Evolutionary conservation across 257 asterid genomes (phyloP), one percentile per base, ranked within the genome.

Genomic region (Rubia yunnanensis): DNA sequence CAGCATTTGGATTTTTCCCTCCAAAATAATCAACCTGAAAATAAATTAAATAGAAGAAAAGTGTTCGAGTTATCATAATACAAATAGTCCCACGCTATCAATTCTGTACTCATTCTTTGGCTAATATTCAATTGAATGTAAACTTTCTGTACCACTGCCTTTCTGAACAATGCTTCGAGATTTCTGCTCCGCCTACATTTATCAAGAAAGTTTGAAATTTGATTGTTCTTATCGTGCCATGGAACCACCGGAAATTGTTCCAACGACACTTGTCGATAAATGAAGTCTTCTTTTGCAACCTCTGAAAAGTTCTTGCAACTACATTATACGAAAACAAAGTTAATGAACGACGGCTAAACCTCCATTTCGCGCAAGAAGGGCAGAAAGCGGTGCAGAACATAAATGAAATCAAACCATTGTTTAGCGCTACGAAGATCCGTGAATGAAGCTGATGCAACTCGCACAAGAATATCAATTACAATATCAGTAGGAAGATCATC

Each of bases 131-230:
- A n/a, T n/a, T n/a, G n/a, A n/a, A n/a, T n/a, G n/a, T n/a, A n/a
- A n/a, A n/a, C n/a, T n/a, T n/a, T n/a, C n/a, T n/a, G n/a, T 41
- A 41, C 24, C 73, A 78, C 66, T 10, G 75, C 83, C 64, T 75
- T 64, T 35, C 77, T 32, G 28, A 73, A 78, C 18, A 68, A 5
- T 0, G 67, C 31, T 15, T 80, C 79, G 0, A 78, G 66, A 59
- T 77, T 77, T 2, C 23, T 35, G n/a, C 41, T 50, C 15, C 32
- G 6, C 8, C 38, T 18, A 9, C 85, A 80, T 46, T 57, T 53
- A 8, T 66, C 59, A 27, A 74, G 20, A 31, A 77, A 77, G 4
- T 1, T n/a, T 3, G 35, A 22, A 20, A 61, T 17, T 27, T 22
- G 17, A 24, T 32, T 15, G 22, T 13, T 17, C 5, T 53, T 9